A percentile compares a stretch with the other conserved stretches of the same genome.
Conservation (phyloP, 805 yeast species). For the Scheffersomyces lignosus region DNA sequence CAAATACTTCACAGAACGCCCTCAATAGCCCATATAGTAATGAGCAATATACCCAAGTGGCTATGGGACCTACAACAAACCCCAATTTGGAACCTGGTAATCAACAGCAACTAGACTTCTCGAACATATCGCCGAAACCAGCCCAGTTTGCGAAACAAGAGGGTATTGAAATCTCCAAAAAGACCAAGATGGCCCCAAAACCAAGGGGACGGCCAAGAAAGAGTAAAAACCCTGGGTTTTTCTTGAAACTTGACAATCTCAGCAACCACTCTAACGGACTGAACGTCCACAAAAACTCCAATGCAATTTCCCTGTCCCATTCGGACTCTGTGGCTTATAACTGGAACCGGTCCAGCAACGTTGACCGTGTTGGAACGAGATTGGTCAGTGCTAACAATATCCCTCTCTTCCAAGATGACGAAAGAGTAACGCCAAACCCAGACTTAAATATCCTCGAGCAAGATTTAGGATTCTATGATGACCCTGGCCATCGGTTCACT, state of each 20-base stretch:
- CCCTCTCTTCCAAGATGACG: slow-evolving; percentile 11
- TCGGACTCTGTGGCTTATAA: not conserved
- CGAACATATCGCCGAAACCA: too few relatives aligned
- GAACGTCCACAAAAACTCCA: slow-evolving; percentile 1
- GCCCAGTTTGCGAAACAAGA: too few relatives aligned
- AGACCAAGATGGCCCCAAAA: slow-evolving; percentile 1
- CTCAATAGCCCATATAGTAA: too few relatives aligned
- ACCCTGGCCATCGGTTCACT: slow-evolving; percentile 5
- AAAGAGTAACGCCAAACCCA: slow-evolving; percentile 8
- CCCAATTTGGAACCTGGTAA: too few relatives aligned
- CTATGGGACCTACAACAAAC: too few relatives aligned
- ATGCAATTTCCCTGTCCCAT: not conserved
- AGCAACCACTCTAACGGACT: too few relatives aligned
- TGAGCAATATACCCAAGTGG: too few relatives aligned
- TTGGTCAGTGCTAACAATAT: slow-evolving; percentile 1
- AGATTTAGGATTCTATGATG: slow-evolving; percentile 11
- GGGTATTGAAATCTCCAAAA: too few relatives aligned
- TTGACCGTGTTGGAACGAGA: not conserved
- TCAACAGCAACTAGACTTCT: too few relatives aligned
- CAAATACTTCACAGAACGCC: too few relatives aligned
- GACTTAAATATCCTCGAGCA: slow-evolving; percentile 14
- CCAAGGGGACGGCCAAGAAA: slow-evolving; percentile 5
- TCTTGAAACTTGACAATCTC: slow-evolving; percentile 12
- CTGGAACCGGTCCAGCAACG: not conserved
- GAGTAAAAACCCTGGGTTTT: slow-evolving; percentile 8